Evolutionary conservation across 306 rosid genomes (phyloP).

Genomic region (Erythrophleum fordii): DNA sequence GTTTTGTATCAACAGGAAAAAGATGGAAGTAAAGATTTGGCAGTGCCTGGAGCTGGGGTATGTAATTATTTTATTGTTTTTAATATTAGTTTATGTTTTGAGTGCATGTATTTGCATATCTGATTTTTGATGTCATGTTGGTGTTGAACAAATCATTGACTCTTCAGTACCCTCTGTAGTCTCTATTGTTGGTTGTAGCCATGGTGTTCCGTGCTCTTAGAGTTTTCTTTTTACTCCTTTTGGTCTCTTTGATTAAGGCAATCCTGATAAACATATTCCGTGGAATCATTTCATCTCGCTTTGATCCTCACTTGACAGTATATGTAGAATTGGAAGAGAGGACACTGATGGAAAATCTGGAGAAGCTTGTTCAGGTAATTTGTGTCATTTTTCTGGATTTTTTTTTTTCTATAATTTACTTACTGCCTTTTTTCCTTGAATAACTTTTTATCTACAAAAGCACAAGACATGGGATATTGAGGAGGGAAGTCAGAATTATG

Average conservation of each 20-base stretch:
- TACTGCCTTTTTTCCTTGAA: constrained; percentile 14
- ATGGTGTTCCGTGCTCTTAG: constrained; percentile 25
- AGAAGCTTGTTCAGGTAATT: constrained; percentile 95
- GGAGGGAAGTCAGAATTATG: constrained; percentile 96
- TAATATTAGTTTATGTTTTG: constrained; percentile 27
- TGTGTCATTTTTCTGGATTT: constrained; percentile 8
- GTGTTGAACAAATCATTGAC: constrained; percentile 15
- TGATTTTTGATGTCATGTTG: constrained; percentile 17
- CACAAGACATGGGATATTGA: constrained; percentile 99
- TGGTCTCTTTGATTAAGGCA: constrained; percentile 31
- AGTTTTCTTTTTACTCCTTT: constrained; percentile 24
- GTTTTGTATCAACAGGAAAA: constrained; percentile 67
- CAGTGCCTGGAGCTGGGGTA: constrained; percentile 99
- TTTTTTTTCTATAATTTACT: constrained; percentile 34
- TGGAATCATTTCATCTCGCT: constrained; percentile 97
- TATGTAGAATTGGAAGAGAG: constrained; percentile 96
- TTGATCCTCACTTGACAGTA: constrained; percentile 93
- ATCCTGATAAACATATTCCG: constrained; percentile 71
- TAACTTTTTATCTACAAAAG: constrained; percentile 49
- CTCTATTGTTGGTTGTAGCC: constrained; percentile 29
- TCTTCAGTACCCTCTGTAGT: constrained; percentile 16
- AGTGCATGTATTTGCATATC: neutral
- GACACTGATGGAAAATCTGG: constrained; percentile 92
- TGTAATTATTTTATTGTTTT: constrained; percentile 30
- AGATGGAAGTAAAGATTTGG: constrained; percentile 74